Percentiles rank a stretch among this genome's conserved stretches.
phyloP scores from a whole-genome alignment of 1,139 yeast genomes.

The Ogataea hybrid region DNA sequence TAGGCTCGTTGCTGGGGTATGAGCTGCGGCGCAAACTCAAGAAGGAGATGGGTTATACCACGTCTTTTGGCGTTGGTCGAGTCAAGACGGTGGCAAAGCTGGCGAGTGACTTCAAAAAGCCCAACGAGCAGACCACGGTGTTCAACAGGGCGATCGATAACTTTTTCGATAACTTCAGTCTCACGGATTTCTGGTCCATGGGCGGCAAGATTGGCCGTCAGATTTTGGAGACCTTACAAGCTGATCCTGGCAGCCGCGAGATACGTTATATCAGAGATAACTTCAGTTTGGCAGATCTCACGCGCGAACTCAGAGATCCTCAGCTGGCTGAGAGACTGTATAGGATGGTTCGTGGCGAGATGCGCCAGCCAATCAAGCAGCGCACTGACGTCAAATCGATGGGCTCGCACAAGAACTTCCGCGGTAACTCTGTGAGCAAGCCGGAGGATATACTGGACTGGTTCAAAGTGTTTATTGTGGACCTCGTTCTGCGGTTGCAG shows the following conservation, averaged over 20 bases:
- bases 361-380: conserved; percentile 49
- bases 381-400: conserved; percentile 74
- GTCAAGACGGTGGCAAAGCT: conserved; percentile 79
- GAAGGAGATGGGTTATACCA: conserved; percentile 67
- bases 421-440: conserved; percentile 51
- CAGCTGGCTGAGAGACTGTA: conserved; percentile 49
- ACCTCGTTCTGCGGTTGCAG: conserved; percentile 62
- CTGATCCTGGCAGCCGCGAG: conserved; percentile 35
- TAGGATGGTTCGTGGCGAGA: conserved; percentile 64
- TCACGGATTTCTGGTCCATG: conserved; percentile 81
- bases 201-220: conserved; percentile 86
- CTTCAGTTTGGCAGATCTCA: conserved; percentile 38
- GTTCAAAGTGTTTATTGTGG: conserved; percentile 83
- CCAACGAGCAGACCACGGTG: conserved; percentile 80
- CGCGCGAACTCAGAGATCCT: conserved; percentile 37
- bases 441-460: conserved; percentile 67
- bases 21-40: conserved; percentile 54
- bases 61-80: conserved; percentile 84
- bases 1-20: conserved; percentile 61
- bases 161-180: conserved; percentile 60
- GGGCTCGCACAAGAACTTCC: conserved; percentile 83
- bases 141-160: conserved; percentile 44
- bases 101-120: conserved; percentile 86
- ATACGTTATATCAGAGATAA: conserved; percentile 48
- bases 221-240: conserved; percentile 44